phyloP scores from a whole-genome alignment of 164 flowering plant genomes.

The Brasenia schreberi region DNA sequence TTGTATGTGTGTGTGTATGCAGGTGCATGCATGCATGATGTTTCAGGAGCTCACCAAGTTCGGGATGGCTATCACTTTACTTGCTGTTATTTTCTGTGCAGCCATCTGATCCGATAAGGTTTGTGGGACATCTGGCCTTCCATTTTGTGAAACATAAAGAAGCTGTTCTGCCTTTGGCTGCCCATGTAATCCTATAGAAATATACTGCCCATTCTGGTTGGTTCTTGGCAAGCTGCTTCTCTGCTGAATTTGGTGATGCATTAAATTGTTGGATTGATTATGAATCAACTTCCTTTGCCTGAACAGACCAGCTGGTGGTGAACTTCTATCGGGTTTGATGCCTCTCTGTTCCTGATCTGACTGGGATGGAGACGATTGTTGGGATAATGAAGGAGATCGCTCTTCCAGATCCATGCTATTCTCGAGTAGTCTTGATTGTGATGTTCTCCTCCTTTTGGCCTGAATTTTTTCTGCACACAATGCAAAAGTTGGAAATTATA shows the following conservation, averaged over 20 bases:
- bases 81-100: constrained; percentile 11
- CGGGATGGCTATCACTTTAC: constrained; percentile 3
- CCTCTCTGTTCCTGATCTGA: constrained; percentile 80
- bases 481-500: background rate
- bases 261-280: constrained; percentile 6
- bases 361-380: constrained; percentile 71
- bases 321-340: constrained; percentile 7
- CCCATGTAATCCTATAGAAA: constrained; percentile 17
- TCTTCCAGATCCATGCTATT: constrained; percentile 64
- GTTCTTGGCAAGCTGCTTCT: constrained; percentile 7
- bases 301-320: constrained; percentile 23
- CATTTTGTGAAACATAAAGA: constrained; percentile 9
- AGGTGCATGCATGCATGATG: no score
- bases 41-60: constrained; percentile 28
- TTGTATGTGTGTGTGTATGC: no score
- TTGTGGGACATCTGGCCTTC: constrained; percentile 16
- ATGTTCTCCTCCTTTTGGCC: constrained; percentile 44
- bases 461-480: constrained; percentile 29
- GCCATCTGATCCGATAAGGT: constrained; percentile 13
- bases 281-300: constrained; percentile 16
- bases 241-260: constrained; percentile 9
- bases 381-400: constrained; percentile 68
- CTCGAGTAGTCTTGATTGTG: constrained; percentile 27
- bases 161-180: constrained; percentile 21
- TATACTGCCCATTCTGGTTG: constrained; percentile 16